These are phyloP conservation scores for Rhizopogon sp. DNA, from an alignment of 768 basidiomycete genomes.

Conservation along the genomic window DNA sequence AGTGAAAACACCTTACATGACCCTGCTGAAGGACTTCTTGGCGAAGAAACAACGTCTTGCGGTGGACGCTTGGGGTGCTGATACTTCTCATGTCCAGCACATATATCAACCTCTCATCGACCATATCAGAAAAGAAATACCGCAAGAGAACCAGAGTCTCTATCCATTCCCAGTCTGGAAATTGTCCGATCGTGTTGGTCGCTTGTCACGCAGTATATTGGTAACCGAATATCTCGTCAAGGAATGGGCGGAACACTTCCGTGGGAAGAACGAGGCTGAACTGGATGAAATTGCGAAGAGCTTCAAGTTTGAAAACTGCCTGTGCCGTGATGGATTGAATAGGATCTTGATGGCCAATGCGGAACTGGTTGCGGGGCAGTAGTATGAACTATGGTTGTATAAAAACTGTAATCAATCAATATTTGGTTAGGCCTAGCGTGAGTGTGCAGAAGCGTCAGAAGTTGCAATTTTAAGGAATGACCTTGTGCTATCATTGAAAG, in stretches of 20 bases:
- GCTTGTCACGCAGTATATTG: conserved; percentile 62
- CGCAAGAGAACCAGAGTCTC: conserved; percentile 43
- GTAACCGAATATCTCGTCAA: conserved; percentile 65
- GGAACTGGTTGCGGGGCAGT: conserved; percentile 4
- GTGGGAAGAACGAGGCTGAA: conserved; percentile 51
- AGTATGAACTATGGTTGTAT: neutral
- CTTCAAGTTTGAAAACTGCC: conserved; percentile 67
- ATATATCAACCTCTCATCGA: conserved; percentile 64
- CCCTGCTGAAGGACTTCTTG: conserved; percentile 61
- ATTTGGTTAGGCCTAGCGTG: too few species aligned
- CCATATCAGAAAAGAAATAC: conserved; percentile 55
- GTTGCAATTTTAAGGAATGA: too few species aligned
- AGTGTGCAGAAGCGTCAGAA: too few species aligned
- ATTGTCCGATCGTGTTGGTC: conserved; percentile 45
- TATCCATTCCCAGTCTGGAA: conserved; percentile 68
- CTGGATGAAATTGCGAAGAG: conserved; percentile 72
- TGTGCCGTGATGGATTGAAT: conserved; percentile 64
- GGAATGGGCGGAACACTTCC: conserved; percentile 72
- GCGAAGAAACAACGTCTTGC: conserved; percentile 76
- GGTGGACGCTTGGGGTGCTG: conserved; percentile 75
- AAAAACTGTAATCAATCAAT: too few species aligned
- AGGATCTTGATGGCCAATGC: conserved; percentile 43
- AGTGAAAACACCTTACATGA: conserved; percentile 68
- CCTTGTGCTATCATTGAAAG: too few species aligned
- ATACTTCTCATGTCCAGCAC: conserved; percentile 48